Evolutionary conservation across 2,329 filamentous ascomycete genomes (phyloP), one percentile per base, ranked within the genome.

Genomic region (Verticillium tricorpus): DNA sequence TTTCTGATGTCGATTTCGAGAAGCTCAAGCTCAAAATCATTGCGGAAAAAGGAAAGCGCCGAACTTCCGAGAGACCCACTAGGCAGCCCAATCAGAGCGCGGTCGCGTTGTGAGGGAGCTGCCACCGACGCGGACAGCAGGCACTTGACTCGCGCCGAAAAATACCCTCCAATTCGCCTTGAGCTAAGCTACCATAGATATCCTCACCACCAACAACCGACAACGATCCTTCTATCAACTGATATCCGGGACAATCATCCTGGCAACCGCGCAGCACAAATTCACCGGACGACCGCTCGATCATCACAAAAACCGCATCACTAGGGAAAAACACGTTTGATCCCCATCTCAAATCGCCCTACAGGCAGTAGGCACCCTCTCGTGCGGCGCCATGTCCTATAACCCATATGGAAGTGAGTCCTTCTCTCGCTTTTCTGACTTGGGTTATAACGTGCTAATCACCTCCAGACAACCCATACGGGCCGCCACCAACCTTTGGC

Each of bases 401-500:
- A 85, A 86, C 69, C 83, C 82, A n/a, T 87, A 87, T 65, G 83
- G 83, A 77, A 81, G 81, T 83, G 71, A 67, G 75, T 70, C 32
- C 58, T 22, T 60, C 32, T n/a, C 15, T 28, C 58, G 25, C 34
- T 57, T 14, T 25, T 28, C 12, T 19, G 37, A 8, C 45, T 56
- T 22, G 11, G 7, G 56, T 45, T 15, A 9, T 28, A 32, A 3
- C 6, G 6, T 62, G 54, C 59, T 65, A 25, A 65, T 78, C 17
- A 28, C 14, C 55, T 35, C 11, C 61, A 73, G 72, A 70, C 57
- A 82, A 81, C 74, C 85, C 86, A 57, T 96, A 93, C 80, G 90
- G 89, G 70, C 84, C 86, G 62, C 89, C 90, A 71, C 90, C 91
- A 59, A 85, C 86, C 68, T 96, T 89, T 78, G 86, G 85, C 67